A percentile compares a stretch with the other conserved stretches of the same genome.
phyloP scores from a whole-genome alignment of 2,329 filamentous ascomycete species.

The Tolypocladium guangdongense region DNA sequence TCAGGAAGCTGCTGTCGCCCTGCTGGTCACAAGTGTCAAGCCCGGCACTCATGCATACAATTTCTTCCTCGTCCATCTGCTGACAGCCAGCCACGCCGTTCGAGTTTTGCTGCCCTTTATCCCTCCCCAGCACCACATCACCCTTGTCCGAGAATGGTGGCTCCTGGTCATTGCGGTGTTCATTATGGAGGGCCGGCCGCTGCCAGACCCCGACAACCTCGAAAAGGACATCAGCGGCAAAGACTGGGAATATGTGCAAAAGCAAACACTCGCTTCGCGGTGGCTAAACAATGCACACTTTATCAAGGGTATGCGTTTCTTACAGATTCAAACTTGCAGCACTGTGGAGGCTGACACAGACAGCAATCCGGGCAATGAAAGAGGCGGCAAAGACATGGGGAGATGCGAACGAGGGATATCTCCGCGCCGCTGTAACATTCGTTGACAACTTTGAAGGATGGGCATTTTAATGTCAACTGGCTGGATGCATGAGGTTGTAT shows the following conservation, averaged over 20 bases:
- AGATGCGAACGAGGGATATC: slow-evolving; percentile 53
- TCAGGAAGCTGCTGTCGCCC: slow-evolving; percentile 47
- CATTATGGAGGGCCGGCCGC: slow-evolving; percentile 62
- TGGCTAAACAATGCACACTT: slow-evolving; percentile 69
- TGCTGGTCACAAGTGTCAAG: slow-evolving; percentile 51
- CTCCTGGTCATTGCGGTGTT: slow-evolving; percentile 70
- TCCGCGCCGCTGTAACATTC: slow-evolving; percentile 60
- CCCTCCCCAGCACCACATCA: slow-evolving; percentile 60
- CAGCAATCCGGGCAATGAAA: slow-evolving; percentile 61
- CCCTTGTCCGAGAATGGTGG: slow-evolving; percentile 81
- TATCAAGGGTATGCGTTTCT: slow-evolving; percentile 54
- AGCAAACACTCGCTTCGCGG: slow-evolving; percentile 57
- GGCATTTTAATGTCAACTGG: slow-evolving; percentile 27
- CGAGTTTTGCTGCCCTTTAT: slow-evolving; percentile 74
- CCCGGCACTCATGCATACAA: slow-evolving; percentile 58
- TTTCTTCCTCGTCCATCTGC: slow-evolving; percentile 70
- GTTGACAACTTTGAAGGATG: slow-evolving; percentile 64
- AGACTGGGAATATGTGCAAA: slow-evolving; percentile 67
- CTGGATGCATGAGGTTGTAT: background rate
- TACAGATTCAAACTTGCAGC: background rate
- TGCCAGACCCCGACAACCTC: slow-evolving; percentile 56
- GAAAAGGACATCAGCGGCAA: slow-evolving; percentile 47
- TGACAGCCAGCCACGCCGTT: slow-evolving; percentile 81
- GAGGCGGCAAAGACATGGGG: slow-evolving; percentile 68
- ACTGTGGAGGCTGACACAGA: slow-evolving; percentile 1